Evolutionary conservation across 495 filamentous ascomycete genomes (phyloP).

Genomic region (Talaromyces stipitatus): DNA sequence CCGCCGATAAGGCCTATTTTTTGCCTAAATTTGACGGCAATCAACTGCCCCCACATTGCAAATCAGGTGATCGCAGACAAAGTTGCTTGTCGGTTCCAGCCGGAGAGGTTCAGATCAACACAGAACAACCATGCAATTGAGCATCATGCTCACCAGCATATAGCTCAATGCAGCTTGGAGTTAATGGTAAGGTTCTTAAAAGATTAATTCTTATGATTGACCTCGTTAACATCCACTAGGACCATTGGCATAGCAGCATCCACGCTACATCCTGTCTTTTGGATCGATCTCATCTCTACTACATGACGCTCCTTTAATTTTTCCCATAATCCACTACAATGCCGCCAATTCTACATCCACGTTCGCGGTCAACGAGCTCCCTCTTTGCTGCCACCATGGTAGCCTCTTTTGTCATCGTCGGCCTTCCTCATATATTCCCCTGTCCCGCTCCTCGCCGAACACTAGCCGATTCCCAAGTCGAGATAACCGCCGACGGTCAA

Average conservation of each 20-base stretch:
- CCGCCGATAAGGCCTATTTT: background rate
- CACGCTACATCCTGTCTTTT: background rate
- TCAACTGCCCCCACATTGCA: background rate
- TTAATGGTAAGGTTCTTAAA: background rate
- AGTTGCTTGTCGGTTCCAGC: background rate
- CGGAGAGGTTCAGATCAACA: background rate
- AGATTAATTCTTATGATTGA: background rate
- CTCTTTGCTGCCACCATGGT: conserved; percentile 92
- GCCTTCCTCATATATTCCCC: conserved; percentile 83
- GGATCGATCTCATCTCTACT: no score
- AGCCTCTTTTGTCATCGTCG: conserved; percentile 87
- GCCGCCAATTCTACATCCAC: conserved; percentile 88
- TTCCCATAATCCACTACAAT: conserved; percentile 35
- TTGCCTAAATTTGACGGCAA: background rate
- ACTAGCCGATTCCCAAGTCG: conserved; percentile 60
- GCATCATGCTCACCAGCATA: background rate
- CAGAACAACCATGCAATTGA: background rate
- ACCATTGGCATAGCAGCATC: background rate
- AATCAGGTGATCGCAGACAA: background rate
- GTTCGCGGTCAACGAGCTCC: conserved; percentile 81
- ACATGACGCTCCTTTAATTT: background rate
- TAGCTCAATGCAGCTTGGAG: background rate
- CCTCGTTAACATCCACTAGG: background rate
- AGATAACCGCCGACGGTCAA: conserved; percentile 40
- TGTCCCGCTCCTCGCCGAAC: conserved; percentile 78